These are phyloP conservation scores for Schwanniomyces pseudopolymorphus DNA, from an alignment of 805 yeast species.

Conservation along the genomic window DNA sequence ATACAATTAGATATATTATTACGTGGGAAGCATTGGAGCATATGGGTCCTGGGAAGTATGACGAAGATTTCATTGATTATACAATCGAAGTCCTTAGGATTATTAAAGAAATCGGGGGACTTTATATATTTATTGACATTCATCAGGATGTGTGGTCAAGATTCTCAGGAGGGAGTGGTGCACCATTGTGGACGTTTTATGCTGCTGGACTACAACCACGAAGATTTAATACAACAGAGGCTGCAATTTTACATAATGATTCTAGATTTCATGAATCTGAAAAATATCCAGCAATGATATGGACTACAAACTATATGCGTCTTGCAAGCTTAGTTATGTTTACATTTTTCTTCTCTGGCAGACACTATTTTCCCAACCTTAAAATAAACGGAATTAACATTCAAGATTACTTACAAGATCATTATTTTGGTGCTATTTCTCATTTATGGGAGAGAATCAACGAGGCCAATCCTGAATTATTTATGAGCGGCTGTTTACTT, in stretches of 20 bases:
- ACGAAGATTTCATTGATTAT: constrained; percentile 70
- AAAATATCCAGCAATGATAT: constrained; percentile 80
- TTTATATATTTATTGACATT: constrained; percentile 80
- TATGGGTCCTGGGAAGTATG: constrained; percentile 80
- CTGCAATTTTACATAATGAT: constrained; percentile 74
- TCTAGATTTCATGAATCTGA: constrained; percentile 31
- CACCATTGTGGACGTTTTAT: constrained; percentile 89
- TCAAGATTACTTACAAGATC: constrained; percentile 72
- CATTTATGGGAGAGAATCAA: constrained; percentile 32
- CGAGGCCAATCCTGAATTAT: constrained; percentile 29
- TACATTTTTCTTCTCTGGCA: constrained; percentile 81
- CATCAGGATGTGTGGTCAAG: constrained; percentile 97
- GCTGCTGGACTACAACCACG: constrained; percentile 85
- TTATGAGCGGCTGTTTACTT: constrained; percentile 49
- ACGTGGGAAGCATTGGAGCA: constrained; percentile 96
- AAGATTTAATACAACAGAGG: constrained; percentile 70
- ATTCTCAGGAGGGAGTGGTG: constrained; percentile 87
- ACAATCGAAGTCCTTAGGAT: constrained; percentile 61
- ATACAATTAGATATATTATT: constrained; percentile 69
- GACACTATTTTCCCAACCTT: constrained; percentile 72
- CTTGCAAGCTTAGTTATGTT: constrained; percentile 80
- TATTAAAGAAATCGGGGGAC: constrained; percentile 62
- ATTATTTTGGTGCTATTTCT: constrained; percentile 54
- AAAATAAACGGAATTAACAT: constrained; percentile 69
- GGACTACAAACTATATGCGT: constrained; percentile 85